phyloP scores from a whole-genome alignment of 2,329 filamentous ascomycete genomes.

The Fusarium buharicum region DNA sequence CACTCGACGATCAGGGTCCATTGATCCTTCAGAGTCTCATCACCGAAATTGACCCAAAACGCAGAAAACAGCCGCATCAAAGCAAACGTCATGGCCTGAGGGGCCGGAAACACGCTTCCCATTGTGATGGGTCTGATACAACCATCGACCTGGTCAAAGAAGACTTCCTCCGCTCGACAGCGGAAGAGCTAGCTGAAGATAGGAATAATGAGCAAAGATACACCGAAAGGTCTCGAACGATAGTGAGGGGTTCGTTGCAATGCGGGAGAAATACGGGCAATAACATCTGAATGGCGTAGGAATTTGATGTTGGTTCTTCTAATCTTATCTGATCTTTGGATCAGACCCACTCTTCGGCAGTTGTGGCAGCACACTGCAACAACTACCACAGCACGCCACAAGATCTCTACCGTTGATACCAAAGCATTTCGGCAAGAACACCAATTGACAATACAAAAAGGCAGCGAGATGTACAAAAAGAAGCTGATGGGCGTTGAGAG shows the following conservation, averaged over 20 bases:
- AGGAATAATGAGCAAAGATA: neutral
- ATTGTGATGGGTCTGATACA: neutral
- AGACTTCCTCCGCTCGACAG: neutral
- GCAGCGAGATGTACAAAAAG: neutral
- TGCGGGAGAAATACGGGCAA: constrained; percentile 10
- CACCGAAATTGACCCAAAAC: neutral
- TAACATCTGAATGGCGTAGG: constrained; percentile 9
- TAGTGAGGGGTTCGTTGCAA: constrained; percentile 4
- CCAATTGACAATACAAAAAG: neutral
- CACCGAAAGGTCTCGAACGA: neutral
- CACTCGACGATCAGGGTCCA: constrained; percentile 4
- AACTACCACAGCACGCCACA: neutral
- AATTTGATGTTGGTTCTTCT: constrained; percentile 5
- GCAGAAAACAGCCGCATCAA: neutral
- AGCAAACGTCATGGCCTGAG: neutral
- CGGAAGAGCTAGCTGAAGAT: neutral
- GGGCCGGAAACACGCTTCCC: neutral
- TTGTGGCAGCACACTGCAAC: neutral
- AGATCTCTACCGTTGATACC: neutral
- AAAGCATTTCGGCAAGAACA: neutral
- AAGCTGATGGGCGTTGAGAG: constrained; percentile 36
- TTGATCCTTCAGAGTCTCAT: neutral
- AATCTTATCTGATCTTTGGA: constrained; percentile 34
- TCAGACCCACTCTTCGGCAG: constrained; percentile 13
- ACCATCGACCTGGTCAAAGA: neutral